Evolutionary conservation across 352 stramenopile species (phyloP), one percentile per base, ranked within the genome.

Genomic region (Elongisporangium undulatum): DNA sequence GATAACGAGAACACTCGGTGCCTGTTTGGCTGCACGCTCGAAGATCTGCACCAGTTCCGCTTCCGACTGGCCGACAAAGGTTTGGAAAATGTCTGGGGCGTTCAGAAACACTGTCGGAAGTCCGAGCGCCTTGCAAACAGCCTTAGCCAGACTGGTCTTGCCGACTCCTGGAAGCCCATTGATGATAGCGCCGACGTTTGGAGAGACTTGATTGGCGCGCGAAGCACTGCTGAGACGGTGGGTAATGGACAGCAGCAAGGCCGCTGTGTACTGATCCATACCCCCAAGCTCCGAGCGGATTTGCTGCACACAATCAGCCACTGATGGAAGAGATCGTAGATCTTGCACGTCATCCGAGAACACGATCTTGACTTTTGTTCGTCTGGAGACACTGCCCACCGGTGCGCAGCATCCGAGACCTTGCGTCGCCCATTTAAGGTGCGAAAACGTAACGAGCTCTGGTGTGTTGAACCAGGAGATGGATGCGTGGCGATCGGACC

Each of bases 41-140:
- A 96, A 94, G 0, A 71, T 68, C 24, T 74, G 69, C 23, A 89
- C 64, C 19, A 96, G 66, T 51, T 89, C 63, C 13, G 74, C 74
- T 66, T 97, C 89, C 1, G 84, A 93, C 60, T 98, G 92, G 29
- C 97, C 97, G 15, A 96, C 89, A 49, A 82, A 86, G 50, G 97
- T 98, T 38, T 95, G 90, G 59, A 98, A 98, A 23, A 99, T 88
- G 67, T 98, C 95, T 0, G 95, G 89, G 3, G 93, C 97, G 50
- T 85, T 75, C 17, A 95, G 45, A 21, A 82, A 87, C 23, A 69
- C 68, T 13, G 74, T 62, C 4, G 66, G 66, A 41, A 92, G 72
- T 4, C 62, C 62, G 5, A 87, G 34, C 26, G 48, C 59, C 15
- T 74, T 68, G 41, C 68, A 81, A 34, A 90, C 64, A 0, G 56